A percentile compares a stretch with the other conserved stretches of the same genome.
These are phyloP conservation scores for Daldinia loculata DNA, from an alignment of 495 filamentous ascomycete species.

Conservation along the genomic window DNA sequence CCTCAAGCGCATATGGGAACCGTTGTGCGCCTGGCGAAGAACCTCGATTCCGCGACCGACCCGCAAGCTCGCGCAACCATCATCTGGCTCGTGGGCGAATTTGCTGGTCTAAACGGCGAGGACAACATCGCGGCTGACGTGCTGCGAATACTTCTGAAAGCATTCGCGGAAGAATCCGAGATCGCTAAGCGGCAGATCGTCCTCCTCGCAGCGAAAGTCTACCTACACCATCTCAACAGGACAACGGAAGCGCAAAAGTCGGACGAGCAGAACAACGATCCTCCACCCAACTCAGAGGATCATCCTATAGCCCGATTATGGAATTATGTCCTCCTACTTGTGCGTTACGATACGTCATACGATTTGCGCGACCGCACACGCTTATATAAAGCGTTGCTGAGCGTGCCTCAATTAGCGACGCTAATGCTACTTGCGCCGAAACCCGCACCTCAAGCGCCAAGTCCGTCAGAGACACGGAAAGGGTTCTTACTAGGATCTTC, in stretches of 20 bases:
- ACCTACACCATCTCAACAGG: constrained; percentile 84
- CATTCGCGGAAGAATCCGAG: constrained; percentile 84
- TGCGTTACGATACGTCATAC: constrained; percentile 92
- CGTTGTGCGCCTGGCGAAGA: constrained; percentile 89
- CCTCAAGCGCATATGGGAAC: constrained; percentile 77
- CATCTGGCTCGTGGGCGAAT: constrained; percentile 97
- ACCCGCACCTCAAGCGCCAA: constrained; percentile 85
- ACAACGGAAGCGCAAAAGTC: constrained; percentile 51
- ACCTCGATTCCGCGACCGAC: constrained; percentile 84
- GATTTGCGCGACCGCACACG: constrained; percentile 91
- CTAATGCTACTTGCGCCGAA: constrained; percentile 93
- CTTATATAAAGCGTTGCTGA: constrained; percentile 84
- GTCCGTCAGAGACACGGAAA: constrained; percentile 80
- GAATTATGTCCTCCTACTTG: constrained; percentile 83
- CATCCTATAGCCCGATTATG: constrained; percentile 80
- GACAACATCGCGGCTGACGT: constrained; percentile 94
- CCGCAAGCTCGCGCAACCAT: constrained; percentile 90
- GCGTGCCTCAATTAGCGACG: constrained; percentile 83
- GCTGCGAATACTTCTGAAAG: constrained; percentile 84
- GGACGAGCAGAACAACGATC: constrained; percentile 33
- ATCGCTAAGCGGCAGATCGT: constrained; percentile 90
- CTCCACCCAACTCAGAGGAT: constrained; percentile 57
- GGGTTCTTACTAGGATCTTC: constrained; percentile 82
- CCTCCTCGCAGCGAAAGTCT: constrained; percentile 91
- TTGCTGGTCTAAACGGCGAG: constrained; percentile 76